Conservation (phyloP, 306 rosid species). For the Senna siamea region DNA sequence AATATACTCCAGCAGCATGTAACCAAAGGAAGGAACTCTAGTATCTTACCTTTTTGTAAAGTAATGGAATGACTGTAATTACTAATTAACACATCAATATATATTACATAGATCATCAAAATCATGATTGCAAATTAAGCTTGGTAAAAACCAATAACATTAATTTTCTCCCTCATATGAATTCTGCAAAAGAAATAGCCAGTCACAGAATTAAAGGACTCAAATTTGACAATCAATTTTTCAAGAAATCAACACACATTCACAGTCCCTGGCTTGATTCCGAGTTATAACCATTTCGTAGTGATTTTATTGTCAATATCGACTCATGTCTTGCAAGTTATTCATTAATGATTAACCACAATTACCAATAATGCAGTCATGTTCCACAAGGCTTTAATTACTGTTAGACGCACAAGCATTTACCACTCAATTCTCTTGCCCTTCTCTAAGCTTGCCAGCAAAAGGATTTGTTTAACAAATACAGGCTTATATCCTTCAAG, state of each 20-base stretch:
- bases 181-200: too few species aligned
- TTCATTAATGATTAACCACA: too few species aligned
- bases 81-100: neutral
- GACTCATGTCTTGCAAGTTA: too few species aligned
- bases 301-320: too few species aligned
- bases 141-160: neutral
- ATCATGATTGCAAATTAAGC: neutral
- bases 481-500: neutral
- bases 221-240: constrained; percentile 5
- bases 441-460: neutral
- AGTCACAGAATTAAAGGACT: neutral
- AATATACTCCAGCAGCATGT: neutral
- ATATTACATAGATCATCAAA: neutral
- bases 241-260: neutral
- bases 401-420: neutral
- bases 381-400: neutral
- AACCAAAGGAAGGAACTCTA: neutral
- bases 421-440: neutral
- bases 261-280: too few species aligned
- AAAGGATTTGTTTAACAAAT: neutral
- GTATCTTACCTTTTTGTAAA: neutral
- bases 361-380: too few species aligned
- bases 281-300: too few species aligned
- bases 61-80: constrained; percentile 17
- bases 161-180: neutral